Base-by-base conservation (phyloP, 495 filamentous ascomycete genomes). In the Penicillium tannophilum region DNA sequence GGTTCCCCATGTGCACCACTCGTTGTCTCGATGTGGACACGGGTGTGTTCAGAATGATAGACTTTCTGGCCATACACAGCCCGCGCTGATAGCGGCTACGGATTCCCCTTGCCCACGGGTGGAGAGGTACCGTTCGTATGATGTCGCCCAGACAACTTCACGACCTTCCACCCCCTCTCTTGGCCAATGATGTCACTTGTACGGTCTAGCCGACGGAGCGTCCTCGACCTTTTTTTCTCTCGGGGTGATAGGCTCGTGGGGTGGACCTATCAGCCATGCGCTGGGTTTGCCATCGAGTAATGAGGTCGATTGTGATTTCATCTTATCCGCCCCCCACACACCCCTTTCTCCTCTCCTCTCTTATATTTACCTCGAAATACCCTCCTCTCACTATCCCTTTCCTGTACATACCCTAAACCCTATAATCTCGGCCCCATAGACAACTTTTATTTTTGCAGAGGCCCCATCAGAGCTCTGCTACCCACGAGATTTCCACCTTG, bases 161-260 rank as follows among this genome's bases (percentile, higher is more conserved):
- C 53, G 14, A 45, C 43, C 30, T 26, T 19, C 9, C 20, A 42
- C n/a, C 35, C 58, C 48, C 48, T 52, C 49, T 44, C 41, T 56
- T 65, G 60, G 56, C 67, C 61, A 68, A 66, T 71, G 66, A 71
- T 71, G 68, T 68, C 68, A 71, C 58, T 50, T 20, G 39, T 46
- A 36, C 55, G 42, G 30, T 58, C 55, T 46, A 53, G 33, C 52
- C 43, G 42, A 60, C 55, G 54, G 52, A 58, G 31, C 17, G 26
- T 36, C 23, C 41, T 53, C 33, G 56, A 59, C 5, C 44, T 49
- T 49, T 49, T 49, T 28, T 17, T 23, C 16, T 41, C 11, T 54
- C 2, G 16, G 11, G 16, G 39, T 8, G 19, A 26, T 23, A 41
- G 35, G 35, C 51, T 26, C 33, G 31, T 39, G 31, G 23, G 49